Evolutionary conservation across 768 basidiomycete genomes (phyloP), one percentile per base, ranked within the genome.

Genomic region (Suillus occidentalis): DNA sequence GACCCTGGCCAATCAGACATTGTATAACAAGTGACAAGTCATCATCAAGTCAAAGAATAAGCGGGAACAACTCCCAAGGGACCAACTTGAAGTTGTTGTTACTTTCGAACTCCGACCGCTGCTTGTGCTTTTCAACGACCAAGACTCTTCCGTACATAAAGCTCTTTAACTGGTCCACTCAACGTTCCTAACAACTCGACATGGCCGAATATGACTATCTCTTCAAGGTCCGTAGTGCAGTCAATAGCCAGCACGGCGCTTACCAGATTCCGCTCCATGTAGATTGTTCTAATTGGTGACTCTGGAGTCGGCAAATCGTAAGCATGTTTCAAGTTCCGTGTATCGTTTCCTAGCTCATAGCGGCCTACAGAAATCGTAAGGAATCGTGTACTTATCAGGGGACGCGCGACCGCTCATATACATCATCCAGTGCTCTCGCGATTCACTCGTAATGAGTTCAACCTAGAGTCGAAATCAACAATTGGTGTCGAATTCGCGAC

Each of bases 401-500:
- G 16, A 25, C 37, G 10, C 22, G 25, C 64, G 58, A 10, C 58
- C 49, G 40, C 28, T 60, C 20, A 67, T 72, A 25, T 72, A 28
- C 49, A 40, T 40, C 20, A 36, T 47, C 40, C 76, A 99, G 97
- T 99, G 80, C 95, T 99, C 77, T 97, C 95, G 81, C 95, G 97
- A 75, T 99, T 99, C 87, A 99, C 97, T 70, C 90, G 96, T 71
- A 98, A 98, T 75, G 96, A 99, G 80, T 99, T 99, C 88, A 97
- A 96, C 83, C 85, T 97, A 70, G 97, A 99, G 75, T 95, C 95
- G 52, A 98, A 99, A 83, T 99, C 97, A 66, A 99, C 97, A 28
- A 99, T 99, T 77, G 97, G 97, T 62, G 97, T 99, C 71, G 97
- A 99, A 80, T 99, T 99, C 72, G 97, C 97, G 4, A 98, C 97